Evolutionary conservation across 768 basidiomycete genomes (phyloP).

Genomic region (Coprinellus aureogranulatus): DNA sequence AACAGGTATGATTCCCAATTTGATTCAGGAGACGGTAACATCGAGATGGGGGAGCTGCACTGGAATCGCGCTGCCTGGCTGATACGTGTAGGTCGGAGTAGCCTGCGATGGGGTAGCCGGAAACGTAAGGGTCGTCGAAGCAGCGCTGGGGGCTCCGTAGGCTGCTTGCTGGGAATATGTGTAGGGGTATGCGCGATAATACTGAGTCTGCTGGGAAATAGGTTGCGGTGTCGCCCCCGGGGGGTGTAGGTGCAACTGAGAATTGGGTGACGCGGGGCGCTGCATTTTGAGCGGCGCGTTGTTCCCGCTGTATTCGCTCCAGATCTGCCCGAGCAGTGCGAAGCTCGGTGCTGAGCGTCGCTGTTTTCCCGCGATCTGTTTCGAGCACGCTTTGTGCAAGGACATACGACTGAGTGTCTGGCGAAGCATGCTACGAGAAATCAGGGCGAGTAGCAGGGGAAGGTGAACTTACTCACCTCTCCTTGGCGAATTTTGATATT

Average conservation of each 20-base stretch:
- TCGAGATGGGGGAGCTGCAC: constrained; percentile 70
- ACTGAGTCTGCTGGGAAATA: constrained; percentile 52
- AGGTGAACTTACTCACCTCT: constrained; percentile 41
- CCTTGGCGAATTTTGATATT: constrained; percentile 52
- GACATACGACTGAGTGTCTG: constrained; percentile 61
- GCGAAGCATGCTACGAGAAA: constrained; percentile 50
- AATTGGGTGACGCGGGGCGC: constrained; percentile 41
- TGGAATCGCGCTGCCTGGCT: constrained; percentile 48
- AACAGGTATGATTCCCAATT: constrained; percentile 72
- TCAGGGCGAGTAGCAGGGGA: background rate
- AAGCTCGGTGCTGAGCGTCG: constrained; percentile 55
- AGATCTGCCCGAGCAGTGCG: constrained; percentile 61
- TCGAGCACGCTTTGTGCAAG: constrained; percentile 66
- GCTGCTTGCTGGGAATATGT: constrained; percentile 57
- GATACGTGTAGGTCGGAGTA: constrained; percentile 30
- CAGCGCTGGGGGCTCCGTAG: constrained; percentile 41
- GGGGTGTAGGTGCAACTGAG: constrained; percentile 26
- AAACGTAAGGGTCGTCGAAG: constrained; percentile 32
- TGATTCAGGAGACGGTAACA: constrained; percentile 62
- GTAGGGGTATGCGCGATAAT: constrained; percentile 66
- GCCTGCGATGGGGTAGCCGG: constrained; percentile 27
- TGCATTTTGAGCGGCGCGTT: constrained; percentile 48
- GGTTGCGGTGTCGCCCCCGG: constrained; percentile 16
- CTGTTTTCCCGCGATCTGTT: constrained; percentile 60
- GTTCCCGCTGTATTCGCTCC: constrained; percentile 69